Base-by-base conservation (phyloP, 805 yeast species). In the Wickerhamia fluorescens region DNA sequence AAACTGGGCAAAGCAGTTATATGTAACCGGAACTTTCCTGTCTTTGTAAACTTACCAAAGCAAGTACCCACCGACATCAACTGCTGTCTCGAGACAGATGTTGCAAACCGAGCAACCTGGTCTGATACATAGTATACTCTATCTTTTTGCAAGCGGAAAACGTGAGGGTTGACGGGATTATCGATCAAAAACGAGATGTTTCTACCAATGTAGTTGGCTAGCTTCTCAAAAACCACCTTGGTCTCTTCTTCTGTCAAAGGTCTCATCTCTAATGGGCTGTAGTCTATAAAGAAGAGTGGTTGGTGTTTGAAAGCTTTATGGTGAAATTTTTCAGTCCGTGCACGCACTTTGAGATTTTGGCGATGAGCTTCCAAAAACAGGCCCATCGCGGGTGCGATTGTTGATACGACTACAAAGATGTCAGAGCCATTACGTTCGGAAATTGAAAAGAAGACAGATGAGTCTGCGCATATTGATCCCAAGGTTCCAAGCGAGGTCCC, bases 221-320 rank as follows among this genome's bases (percentile, higher is more conserved):
- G 72, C 60, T 92, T 92, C 52, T 92, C 97, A 55, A 92, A 89
- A 23, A 92, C 95, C 11, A 81, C 89, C 55, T 83, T 86, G 24
- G 98, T 89, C 55, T 92, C 98, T 56, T 87, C 96, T 54, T 89
- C 98, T 41, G 97, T 89, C 42, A 89, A 71, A 28, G 87, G 85
- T 69, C 98, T 81, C 98, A 89, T 89, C 10, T n/a, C n/a, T n/a
- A 17, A 10, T 8, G 16, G 11, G 17, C 21, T 27, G 7, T 18
- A 14, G 16, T 16, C 9, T 18, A 20, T 27, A 6, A 9, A n/a
- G 16, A 11, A 27, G 23, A 17, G 17, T 20, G 23, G 16, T 14
- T 23, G 14, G 28, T 10, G 16, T 17, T 9, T 13, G 10, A 12
- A 14, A 8, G 9, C 14, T 11, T 7, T 18, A 14, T 25, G 28